Base-by-base conservation (phyloP, 352 stramenopile genomes). In the Globisporangium alternatum region DNA sequence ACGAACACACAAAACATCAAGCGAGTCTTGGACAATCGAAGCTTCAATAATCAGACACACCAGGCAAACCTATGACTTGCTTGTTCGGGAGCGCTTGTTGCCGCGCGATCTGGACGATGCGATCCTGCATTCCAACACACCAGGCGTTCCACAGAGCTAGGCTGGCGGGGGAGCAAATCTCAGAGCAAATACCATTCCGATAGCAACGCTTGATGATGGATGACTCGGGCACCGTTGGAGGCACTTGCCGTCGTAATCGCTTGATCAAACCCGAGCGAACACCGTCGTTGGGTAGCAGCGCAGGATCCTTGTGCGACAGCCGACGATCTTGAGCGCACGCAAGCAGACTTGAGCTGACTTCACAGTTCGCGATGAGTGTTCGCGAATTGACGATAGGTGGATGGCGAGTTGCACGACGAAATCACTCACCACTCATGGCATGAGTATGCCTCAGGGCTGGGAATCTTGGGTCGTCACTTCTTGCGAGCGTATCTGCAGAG, bases 1-100 rank as follows among this genome's bases (percentile, higher is more conserved):
- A 58, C 52, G 37, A 58, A 44, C 30, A 58, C 30, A 58, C 37
- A 28, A 21, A 25, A 52, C n/a, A 58, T 58, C 52, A 58, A 58
- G 37, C 30, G 30, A 41, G 31, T 58, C 52, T 58, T 58, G 31
- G 8, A 12, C 22, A 39, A 39, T 35, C 15, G 35, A 45, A 30
- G 9, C 45, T 52, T 52, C 15, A 48, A 22, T 21, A 48, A 22
- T 48, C 7, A 22, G 19, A 15, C 30, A 31, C 31, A 58, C 31
- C 17, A 43, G 31, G 31, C 31, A 45, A 58, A 58, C 52, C 52
- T 58, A 58, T 58, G 17, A 12, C n/a, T 58, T 30, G 31, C 9
- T 45, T 35, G n/a, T 22, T 22, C 1, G 7, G 5, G 43, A 10
- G 43, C 25, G 25, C 35, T 41, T 41, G 35, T 17, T 41, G 43